Evolutionary conservation across 495 filamentous ascomycete species (phyloP).

Genomic region (Bombardia bombarda): DNA sequence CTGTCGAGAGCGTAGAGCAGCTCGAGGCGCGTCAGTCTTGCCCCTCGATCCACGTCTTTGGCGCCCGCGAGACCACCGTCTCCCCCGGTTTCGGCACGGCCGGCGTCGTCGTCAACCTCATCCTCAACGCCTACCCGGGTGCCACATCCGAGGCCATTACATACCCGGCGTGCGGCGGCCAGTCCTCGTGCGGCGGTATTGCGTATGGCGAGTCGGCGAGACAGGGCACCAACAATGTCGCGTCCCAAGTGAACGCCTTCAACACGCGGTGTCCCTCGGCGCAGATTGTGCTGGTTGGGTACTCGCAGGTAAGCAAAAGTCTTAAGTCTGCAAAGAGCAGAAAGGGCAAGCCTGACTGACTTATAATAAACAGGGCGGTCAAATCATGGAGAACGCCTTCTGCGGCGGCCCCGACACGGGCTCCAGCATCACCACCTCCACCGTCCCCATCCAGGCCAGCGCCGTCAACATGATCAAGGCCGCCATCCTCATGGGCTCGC

Average conservation of each 20-base stretch:
- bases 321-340: too few species aligned
- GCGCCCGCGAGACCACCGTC: constrained; percentile 57
- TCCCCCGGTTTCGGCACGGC: constrained; percentile 47
- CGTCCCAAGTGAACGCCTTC: constrained; percentile 45
- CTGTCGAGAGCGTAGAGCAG: constrained; percentile 11
- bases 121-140: constrained; percentile 44
- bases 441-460: constrained; percentile 36
- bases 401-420: constrained; percentile 47
- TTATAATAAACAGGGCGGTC: constrained; percentile 44
- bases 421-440: constrained; percentile 11
- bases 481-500: constrained; percentile 56
- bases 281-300: constrained; percentile 53
- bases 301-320: constrained; percentile 44
- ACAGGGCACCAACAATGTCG: constrained; percentile 45
- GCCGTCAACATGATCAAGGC: constrained; percentile 40
- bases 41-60: constrained; percentile 51
- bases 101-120: constrained; percentile 44
- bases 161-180: constrained; percentile 43
- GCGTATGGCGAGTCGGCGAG: constrained; percentile 46
- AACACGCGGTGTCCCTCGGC: constrained; percentile 46
- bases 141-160: constrained; percentile 48
- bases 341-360: background rate
- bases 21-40: constrained; percentile 30
- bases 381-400: constrained; percentile 56
- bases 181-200: constrained; percentile 36